phyloP scores from a whole-genome alignment of 805 yeast genomes.

The Candida easanensis region DNA sequence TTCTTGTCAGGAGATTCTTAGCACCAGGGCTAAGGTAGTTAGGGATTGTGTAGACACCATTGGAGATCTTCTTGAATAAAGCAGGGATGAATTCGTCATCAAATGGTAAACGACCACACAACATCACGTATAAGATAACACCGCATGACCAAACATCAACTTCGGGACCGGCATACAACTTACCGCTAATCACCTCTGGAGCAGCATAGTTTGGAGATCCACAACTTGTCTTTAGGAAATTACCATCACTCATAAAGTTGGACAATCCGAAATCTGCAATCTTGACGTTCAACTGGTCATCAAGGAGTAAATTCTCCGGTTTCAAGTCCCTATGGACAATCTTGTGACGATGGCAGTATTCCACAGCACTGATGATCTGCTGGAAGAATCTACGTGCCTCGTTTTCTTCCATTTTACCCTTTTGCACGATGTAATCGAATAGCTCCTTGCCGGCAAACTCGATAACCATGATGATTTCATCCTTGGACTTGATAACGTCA shows the following conservation, averaged over 20 bases:
- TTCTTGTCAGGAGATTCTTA: constrained; percentile 72
- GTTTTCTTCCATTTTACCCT: constrained; percentile 87
- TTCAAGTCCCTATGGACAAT: constrained; percentile 95
- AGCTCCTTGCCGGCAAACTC: constrained; percentile 96
- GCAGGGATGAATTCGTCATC: constrained; percentile 97
- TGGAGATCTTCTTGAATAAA: constrained; percentile 84
- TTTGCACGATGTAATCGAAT: constrained; percentile 91
- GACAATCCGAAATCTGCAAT: constrained; percentile 96
- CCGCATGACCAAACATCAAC: constrained; percentile 99
- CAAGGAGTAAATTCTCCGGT: constrained; percentile 88
- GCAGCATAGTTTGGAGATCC: constrained; percentile 98
- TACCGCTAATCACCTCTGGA: constrained; percentile 94
- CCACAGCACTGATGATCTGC: constrained; percentile 94
- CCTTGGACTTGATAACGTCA: constrained; percentile 92
- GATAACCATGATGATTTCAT: constrained; percentile 95
- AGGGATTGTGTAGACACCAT: constrained; percentile 91
- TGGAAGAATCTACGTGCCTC: constrained; percentile 94
- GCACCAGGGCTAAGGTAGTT: constrained; percentile 85
- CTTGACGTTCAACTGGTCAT: constrained; percentile 87
- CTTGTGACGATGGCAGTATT: constrained; percentile 93
- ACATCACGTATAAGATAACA: constrained; percentile 90
- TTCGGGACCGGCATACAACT: constrained; percentile 95
- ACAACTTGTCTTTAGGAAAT: constrained; percentile 89
- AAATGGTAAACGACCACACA: constrained; percentile 92
- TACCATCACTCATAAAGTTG: constrained; percentile 97